Conservation (phyloP, 768 basidiomycete genomes). For the Mycena vitilis region DNA sequence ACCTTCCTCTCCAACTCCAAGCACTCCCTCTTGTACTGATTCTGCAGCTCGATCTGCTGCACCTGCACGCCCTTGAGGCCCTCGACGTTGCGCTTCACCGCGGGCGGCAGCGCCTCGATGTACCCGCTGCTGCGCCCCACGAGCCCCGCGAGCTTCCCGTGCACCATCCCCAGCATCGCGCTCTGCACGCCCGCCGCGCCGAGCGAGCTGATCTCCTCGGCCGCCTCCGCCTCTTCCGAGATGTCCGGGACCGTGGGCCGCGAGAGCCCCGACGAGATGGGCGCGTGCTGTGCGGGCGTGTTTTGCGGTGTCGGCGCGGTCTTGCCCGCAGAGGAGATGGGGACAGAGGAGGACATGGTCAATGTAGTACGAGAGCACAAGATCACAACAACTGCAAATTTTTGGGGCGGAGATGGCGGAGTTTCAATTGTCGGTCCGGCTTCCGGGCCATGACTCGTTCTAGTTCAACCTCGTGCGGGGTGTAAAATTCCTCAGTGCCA, state of each 20-base stretch:
- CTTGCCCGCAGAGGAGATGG: slow-evolving; percentile 61
- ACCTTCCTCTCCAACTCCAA: slow-evolving; percentile 97
- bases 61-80: slow-evolving; percentile 95
- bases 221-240: slow-evolving; percentile 79
- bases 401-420: slow-evolving; percentile 17
- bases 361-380: neutral
- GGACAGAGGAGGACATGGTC: slow-evolving; percentile 75
- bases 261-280: slow-evolving; percentile 82
- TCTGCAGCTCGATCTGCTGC: slow-evolving; percentile 91
- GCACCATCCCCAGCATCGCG: slow-evolving; percentile 87
- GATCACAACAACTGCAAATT: neutral
- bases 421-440: slow-evolving; percentile 6
- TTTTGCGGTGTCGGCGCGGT: slow-evolving; percentile 96
- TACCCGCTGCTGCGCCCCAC: slow-evolving; percentile 95
- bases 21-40: slow-evolving; percentile 95
- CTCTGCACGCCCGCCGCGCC: slow-evolving; percentile 60
- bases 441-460: neutral
- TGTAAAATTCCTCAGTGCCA: no score
- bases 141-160: slow-evolving; percentile 85
- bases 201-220: slow-evolving; percentile 54
- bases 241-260: slow-evolving; percentile 92
- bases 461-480: no score
- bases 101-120: slow-evolving; percentile 86
- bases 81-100: slow-evolving; percentile 87
- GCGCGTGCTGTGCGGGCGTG: slow-evolving; percentile 86